A percentile compares a stretch with the other conserved stretches of the same genome.
Evolutionary conservation across 1,284 basidiomycete species (phyloP).

Genomic region (Inonotus obliquus): DNA sequence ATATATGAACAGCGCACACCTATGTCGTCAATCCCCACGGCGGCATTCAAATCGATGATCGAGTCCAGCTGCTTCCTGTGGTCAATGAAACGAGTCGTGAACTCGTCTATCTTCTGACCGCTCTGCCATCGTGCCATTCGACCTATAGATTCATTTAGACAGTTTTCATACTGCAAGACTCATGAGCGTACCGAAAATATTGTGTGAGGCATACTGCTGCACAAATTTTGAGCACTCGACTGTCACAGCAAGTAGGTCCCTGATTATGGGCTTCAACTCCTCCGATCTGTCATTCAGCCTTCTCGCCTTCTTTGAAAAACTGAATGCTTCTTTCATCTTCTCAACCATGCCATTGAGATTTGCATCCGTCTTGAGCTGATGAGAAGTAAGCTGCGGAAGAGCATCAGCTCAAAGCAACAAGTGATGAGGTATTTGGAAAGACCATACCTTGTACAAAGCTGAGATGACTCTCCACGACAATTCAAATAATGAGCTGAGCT

Average conservation of each 20-base stretch:
- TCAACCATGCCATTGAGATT: background rate
- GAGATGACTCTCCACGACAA: background rate
- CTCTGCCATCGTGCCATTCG: background rate
- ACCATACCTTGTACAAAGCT: background rate
- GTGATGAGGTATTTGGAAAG: background rate
- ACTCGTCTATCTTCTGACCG: background rate
- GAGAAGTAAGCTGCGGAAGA: background rate
- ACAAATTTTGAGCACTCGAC: background rate
- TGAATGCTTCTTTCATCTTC: background rate
- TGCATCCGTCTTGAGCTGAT: background rate
- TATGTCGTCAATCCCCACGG: background rate
- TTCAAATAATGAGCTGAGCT: background rate
- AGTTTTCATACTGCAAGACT: background rate
- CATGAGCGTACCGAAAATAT: background rate
- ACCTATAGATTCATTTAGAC: background rate
- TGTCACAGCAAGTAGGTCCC: background rate
- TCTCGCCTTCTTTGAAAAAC: background rate
- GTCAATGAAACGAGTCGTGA: background rate
- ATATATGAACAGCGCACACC: background rate
- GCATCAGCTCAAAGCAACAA: background rate
- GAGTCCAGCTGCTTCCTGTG: background rate
- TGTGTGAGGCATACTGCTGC: background rate
- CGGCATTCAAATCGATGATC: background rate
- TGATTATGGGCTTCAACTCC: background rate
- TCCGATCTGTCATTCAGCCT: background rate